Base-by-base conservation (phyloP, 768 basidiomycete species). In the Russula earlei region DNA sequence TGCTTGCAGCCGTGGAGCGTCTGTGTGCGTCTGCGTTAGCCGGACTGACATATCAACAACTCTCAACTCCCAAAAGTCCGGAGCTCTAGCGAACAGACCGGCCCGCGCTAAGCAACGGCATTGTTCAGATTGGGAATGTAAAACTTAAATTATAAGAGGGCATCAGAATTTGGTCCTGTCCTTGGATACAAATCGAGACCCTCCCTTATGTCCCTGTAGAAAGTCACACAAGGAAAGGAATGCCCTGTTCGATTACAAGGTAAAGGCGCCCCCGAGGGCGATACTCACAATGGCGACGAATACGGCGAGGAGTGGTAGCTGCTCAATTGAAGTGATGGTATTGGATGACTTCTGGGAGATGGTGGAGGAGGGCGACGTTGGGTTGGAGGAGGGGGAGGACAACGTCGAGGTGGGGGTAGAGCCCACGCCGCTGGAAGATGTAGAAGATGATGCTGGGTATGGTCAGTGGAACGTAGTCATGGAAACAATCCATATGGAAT, bases 201-300 rank as follows among this genome's bases (percentile, higher is more conserved):
- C n/a, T n/a, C n/a, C 29, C 29, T 7, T 31, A 31, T 5, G 29
- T 31, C 3, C 5, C 10, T 10, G 10, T 33, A 19, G 4, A 29
- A 15, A 40, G 20, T 38, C 24, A 41, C 27, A 38, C 14, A n/a
- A n/a, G n/a, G n/a, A n/a, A n/a, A n/a, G n/a, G n/a, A n/a, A n/a
- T n/a, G n/a, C n/a, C n/a, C 33, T 9, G 14, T 42, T 33, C 7
- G 14, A 5, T 38, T 38, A 58, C 33, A 58, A 37, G 2, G 36
- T 9, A 25, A 55, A 33, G 1, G 52, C 53, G 2, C 52, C 56
- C 17, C 56, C 56, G 5, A 58, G 25, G n/a, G 52, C 52, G 14
- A 49, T 46, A 9, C 46, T 34, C 22, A 8, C 47, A 20, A 58
- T 33, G 11, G 41, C 25, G 34, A 55, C 12, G 5, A 41, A 34